Conservation (phyloP, 345 rosid species). For the Bretschneidera sinensis region DNA sequence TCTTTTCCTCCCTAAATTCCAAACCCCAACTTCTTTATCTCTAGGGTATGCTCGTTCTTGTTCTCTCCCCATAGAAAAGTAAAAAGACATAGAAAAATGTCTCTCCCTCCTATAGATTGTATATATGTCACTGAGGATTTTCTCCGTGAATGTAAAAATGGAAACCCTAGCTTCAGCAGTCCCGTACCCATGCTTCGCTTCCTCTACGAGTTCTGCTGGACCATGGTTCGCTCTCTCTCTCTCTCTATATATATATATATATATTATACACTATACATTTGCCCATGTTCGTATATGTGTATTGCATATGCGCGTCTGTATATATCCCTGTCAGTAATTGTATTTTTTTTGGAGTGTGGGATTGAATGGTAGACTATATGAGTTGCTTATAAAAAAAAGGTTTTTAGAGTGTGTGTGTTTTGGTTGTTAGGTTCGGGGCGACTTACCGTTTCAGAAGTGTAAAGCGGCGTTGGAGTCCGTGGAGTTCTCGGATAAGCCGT, state of each 20-base stretch:
- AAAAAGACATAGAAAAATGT: constrained; percentile 28
- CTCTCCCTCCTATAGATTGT: constrained; percentile 68
- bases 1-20: constrained; percentile 1
- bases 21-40: background rate
- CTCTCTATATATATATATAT: constrained; percentile 6
- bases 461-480: constrained; percentile 64
- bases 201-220: constrained; percentile 87
- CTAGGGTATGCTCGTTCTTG: constrained; percentile 16
- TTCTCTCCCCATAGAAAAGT: background rate
- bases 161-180: constrained; percentile 47
- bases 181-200: constrained; percentile 84
- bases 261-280: background rate
- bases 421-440: constrained; percentile 75
- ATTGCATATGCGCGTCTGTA: background rate
- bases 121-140: constrained; percentile 61
- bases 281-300: background rate
- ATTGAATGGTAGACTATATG: background rate
- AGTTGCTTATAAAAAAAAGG: too few species aligned
- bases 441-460: constrained; percentile 80
- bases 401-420: constrained; percentile 16
- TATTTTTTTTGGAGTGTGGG: background rate
- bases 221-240: constrained; percentile 41
- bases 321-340: background rate
- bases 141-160: constrained; percentile 75
- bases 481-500: constrained; percentile 47